A percentile compares a stretch with the other conserved stretches of the same genome.
Evolutionary conservation across 164 flowering plant species (phyloP).

Genomic region (Euptelea pleiosperma): DNA sequence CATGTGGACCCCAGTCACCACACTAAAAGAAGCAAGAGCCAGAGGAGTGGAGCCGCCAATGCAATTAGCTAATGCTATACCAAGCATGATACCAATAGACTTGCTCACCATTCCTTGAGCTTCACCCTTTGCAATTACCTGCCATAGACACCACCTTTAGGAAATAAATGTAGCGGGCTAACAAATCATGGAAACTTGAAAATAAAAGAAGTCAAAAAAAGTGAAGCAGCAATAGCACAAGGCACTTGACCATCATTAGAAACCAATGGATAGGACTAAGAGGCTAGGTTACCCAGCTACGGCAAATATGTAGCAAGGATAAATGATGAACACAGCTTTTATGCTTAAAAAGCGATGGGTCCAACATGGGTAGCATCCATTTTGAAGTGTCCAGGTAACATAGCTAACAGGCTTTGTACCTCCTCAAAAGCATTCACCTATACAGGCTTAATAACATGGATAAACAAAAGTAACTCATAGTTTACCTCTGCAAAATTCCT

Average conservation of each 20-base stretch:
- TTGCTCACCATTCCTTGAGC: conserved; percentile 99
- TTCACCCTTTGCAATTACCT: conserved; percentile 99
- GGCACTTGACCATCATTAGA: neutral
- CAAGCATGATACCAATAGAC: conserved; percentile 79
- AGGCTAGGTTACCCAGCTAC: neutral
- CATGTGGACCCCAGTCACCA: conserved; percentile 89
- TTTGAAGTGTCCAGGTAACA: too few species aligned
- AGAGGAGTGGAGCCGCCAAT: conserved; percentile 72
- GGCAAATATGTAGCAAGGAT: neutral
- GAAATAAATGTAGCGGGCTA: neutral
- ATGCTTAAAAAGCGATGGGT: too few species aligned
- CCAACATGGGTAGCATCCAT: too few species aligned
- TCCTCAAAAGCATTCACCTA: too few species aligned
- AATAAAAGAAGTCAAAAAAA: neutral
- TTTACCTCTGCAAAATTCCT: conserved; percentile 98
- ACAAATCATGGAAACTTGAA: neutral
- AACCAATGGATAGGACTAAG: neutral
- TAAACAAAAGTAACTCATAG: neutral
- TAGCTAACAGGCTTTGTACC: too few species aligned
- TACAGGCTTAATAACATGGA: too few species aligned
- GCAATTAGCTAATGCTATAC: conserved; percentile 72
- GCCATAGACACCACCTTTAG: conserved; percentile 16
- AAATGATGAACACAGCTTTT: too few species aligned
- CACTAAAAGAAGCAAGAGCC: conserved; percentile 65
- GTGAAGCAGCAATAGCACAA: too few species aligned